These are phyloP conservation scores for Psilocybe subaeruginosa DNA, from an alignment of 768 basidiomycete species.

Conservation along the genomic window DNA sequence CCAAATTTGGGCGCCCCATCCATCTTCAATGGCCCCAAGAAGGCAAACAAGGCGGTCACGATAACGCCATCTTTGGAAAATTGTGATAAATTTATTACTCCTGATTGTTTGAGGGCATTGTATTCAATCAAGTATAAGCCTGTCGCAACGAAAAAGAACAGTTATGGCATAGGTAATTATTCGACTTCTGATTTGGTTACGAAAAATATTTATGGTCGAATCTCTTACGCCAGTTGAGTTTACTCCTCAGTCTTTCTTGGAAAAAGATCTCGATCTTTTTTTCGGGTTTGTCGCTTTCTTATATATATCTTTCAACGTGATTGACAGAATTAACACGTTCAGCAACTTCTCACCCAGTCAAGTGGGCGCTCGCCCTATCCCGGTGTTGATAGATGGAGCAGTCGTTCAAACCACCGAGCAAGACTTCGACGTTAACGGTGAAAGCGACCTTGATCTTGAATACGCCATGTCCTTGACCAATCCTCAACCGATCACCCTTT, in stretches of 20 bases:
- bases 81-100: conserved; percentile 40
- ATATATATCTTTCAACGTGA: conserved; percentile 27
- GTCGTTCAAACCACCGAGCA: conserved; percentile 43
- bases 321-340: neutral
- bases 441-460: conserved; percentile 60
- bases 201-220: conserved; percentile 19
- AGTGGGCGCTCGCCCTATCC: conserved; percentile 36
- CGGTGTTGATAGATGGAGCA: conserved; percentile 33
- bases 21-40: conserved; percentile 24
- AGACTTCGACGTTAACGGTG: conserved; percentile 52
- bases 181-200: neutral
- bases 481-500: conserved; percentile 41
- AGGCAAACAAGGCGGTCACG: conserved; percentile 18
- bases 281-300: conserved; percentile 18
- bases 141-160: conserved; percentile 35
- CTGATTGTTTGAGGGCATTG: conserved; percentile 41
- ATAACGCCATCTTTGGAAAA: conserved; percentile 24
- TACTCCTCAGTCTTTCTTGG: conserved; percentile 49
- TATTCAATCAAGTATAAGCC: conserved; percentile 40
- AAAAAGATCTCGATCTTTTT: conserved; percentile 49
- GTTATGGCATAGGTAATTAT: conserved; percentile 38
- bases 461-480: conserved; percentile 54
- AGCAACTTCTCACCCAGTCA: conserved; percentile 40
- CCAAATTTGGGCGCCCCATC: conserved; percentile 17
- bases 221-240: conserved; percentile 43